Evolutionary conservation across 305 asterid species (phyloP), one percentile per base, ranked within the genome.

Genomic region (Fraxinus dipetala): DNA sequence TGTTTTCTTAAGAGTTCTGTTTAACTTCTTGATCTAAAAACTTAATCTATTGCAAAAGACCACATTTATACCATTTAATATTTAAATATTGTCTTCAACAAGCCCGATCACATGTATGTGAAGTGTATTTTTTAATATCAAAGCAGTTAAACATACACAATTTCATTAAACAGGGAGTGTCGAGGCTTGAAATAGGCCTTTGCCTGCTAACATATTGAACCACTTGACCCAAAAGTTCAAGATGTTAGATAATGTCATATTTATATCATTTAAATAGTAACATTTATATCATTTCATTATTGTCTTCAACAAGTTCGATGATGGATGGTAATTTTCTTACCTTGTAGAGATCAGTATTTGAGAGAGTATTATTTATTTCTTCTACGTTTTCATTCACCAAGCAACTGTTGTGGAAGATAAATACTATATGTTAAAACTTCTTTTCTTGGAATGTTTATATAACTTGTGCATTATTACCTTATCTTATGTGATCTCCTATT

Each of bases 401-500:
- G 81, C 78, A 73, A 72, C 79, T 65, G 43, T 80, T 74, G 3
- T 69, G 56, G 74, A 56, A 69, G 31, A 73, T 5, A 54, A 13
- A 3, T 8, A 13, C 38, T 70, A 63, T 38, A 67, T 77, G 78
- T 65, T 75, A 6, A 56, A 28, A 36, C 74, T 67, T 65, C 22
- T 67, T 36, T 36, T 36, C 10, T 6, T 10, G 2, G 43, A 36
- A 7, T 36, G 43, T 13, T 11, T 26, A 9, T 67, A 30, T 67
- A 24, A 63, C 16, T 67, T 30, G 10, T 67, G 3, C 48, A 51
- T 83, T 56, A n/a, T 31, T 67, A 16, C 30, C 22, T 40, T 70
- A 67, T 13, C 82, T 73, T 69, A 32, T 82, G 40, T 72, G 24
- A 24, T 38, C 32, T 69, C 73, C 22, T 84, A 30, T 51, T 54